A percentile compares a stretch with the other conserved stretches of the same genome.
Evolutionary conservation across 2,329 filamentous ascomycete species (phyloP).

Genomic region (Dactylellina cionopaga): DNA sequence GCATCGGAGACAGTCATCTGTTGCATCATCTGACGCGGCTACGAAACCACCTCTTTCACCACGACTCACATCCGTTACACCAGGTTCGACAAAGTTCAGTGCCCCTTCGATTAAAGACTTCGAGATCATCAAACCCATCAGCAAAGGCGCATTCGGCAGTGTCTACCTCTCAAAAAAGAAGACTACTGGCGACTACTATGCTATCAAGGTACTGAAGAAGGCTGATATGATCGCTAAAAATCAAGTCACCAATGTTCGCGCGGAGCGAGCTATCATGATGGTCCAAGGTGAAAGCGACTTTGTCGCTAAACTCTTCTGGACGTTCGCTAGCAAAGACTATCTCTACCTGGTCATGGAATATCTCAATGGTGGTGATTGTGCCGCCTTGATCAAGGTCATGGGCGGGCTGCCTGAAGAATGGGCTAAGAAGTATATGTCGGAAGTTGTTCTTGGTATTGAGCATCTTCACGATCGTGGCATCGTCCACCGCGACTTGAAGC

Average conservation of each 20-base stretch:
- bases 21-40: conserved; percentile 76
- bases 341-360: conserved; percentile 99
- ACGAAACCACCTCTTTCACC: conserved; percentile 79
- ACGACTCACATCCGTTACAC: conserved; percentile 76
- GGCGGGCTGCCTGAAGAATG: conserved; percentile 94
- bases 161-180: conserved; percentile 99
- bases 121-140: conserved; percentile 99
- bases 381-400: conserved; percentile 92
- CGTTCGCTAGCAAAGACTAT: conserved; percentile 98
- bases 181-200: conserved; percentile 96
- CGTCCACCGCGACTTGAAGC: conserved; percentile 95
- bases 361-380: conserved; percentile 95
- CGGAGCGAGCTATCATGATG: conserved; percentile 99
- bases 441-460: conserved; percentile 95
- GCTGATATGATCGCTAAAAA: conserved; percentile 99
- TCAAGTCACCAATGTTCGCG: conserved; percentile 98
- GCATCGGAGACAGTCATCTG: conserved; percentile 90
- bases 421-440: conserved; percentile 96
- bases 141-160: conserved; percentile 96
- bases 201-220: conserved; percentile 98
- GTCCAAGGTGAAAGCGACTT: conserved; percentile 99
- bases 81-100: conserved; percentile 84
- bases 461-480: conserved; percentile 94
- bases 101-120: conserved; percentile 98
- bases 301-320: conserved; percentile 99